Base-by-base conservation (phyloP, 1,139 yeast species). In the Hanseniaspora uvarum region DNA sequence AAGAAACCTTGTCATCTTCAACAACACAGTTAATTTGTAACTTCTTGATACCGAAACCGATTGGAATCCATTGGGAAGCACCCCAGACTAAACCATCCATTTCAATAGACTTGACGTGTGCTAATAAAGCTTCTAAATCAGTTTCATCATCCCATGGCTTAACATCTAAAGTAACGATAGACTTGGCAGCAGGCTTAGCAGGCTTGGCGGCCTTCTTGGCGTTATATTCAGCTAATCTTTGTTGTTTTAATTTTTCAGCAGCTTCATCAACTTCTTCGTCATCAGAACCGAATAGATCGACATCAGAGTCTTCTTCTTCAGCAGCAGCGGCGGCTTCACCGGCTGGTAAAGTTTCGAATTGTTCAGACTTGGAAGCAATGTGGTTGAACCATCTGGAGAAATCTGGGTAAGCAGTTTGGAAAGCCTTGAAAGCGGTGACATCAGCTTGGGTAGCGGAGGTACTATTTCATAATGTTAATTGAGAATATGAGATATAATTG, bases 81-180 rank as follows among this genome's bases (percentile, higher is more conserved):
- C 99, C 99, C 98, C 98, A 92, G 64, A 75, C 76, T 70, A 94
- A 85, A 81, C 99, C 99, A 53, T 89, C 97, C 76, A 76, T 74
- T 71, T 81, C 83, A 66, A 89, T 73, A 63, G 78, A 70, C 81
- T 87, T 88, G 69, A 88, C 96, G 73, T 81, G 80, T 58, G 83
- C 89, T 66, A 86, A 75, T 76, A 92, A 72, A 73, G 82, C 83
- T 58, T 92, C 95, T 72, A 94, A 79, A 72, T 89, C 83, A 63
- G 98, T 92, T 80, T 92, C 97, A 69, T 92, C 97, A 75, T 92
- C 98, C 98, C 98, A 92, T 76, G 96, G 97, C 84, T 92, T 92
- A 66, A 92, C 95, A 68, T 92, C 98, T 68, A 92, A 70, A 68
- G 98, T 92, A 68, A 92, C 95, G 65, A 88, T 78, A 60, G 97